Evolutionary conservation across 163 green algal genomes (phyloP), one percentile per base, ranked within the genome.

Genomic region (Chlamydomonas reinhardtii): DNA sequence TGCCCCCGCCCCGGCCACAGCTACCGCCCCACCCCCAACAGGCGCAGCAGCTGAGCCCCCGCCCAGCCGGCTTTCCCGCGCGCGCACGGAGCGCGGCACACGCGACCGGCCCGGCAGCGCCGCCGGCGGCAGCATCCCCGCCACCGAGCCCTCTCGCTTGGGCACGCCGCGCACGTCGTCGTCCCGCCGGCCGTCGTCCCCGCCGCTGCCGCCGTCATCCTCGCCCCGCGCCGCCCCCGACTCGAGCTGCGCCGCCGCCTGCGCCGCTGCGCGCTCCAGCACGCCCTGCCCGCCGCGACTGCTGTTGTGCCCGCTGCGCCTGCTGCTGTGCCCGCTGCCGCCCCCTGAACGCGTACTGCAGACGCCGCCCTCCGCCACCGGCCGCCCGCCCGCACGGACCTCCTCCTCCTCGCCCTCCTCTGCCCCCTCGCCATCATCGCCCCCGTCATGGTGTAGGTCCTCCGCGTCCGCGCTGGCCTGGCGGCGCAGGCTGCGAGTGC

Each of bases 21-120:
- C 48, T 14, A 19, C 48, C 12, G 48, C 48, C 48, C 32, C 34
- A 35, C 69, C 34, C 32, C 32, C 34, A n/a, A n/a, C n/a, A n/a
- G 68, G 31, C 68, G 68, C 31, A 17, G 31, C 22, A 31, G 74
- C 15, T 22, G 52, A 29, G 54, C 16, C 52, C 27, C 54, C 71
- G 14, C 48, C 62, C 16, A 84, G 37, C n/a, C 76, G 76, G 76
- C 64, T 84, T 39, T 84, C 76, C 35, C 76, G 31, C 22, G 76
- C 76, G 22, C n/a, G 37, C 39, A 84, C 76, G 29, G 76, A 84
- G 6, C 76, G 29, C 9, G 76, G 76, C 76, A 84, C 76, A 0
- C 76, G 76, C 32, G 22, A 8, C n/a, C n/a, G 54, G 29, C 76
- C 76, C 9, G 76, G 76, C 37, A 84, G 76, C 12, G 74, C 76